A percentile compares a stretch with the other conserved stretches of the same genome.
These are phyloP conservation scores for Rhizophagus prolifer DNA, from an alignment of 192 early-diverging fungal species.

Conservation along the genomic window DNA sequence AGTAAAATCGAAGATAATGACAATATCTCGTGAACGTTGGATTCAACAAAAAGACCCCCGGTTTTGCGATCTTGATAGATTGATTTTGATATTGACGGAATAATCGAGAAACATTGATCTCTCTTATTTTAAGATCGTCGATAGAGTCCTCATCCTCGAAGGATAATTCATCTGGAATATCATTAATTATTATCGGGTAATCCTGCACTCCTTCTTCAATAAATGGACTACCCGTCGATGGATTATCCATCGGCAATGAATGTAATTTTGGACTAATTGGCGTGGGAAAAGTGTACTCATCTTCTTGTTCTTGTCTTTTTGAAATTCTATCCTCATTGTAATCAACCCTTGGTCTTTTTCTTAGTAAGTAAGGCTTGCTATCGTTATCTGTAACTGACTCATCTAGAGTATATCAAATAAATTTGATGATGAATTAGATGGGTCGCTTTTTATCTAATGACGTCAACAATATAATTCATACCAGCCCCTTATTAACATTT, in stretches of 20 bases:
- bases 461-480: conserved; percentile 19
- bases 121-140: too few relatives aligned
- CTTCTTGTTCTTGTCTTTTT: background rate
- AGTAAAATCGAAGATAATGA: conserved; percentile 3
- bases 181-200: too few relatives aligned
- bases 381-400: background rate
- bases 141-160: too few relatives aligned
- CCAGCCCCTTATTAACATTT: conserved; percentile 19
- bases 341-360: background rate
- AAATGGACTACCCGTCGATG: too few relatives aligned
- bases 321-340: background rate
- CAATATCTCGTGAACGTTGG: background rate
- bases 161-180: too few relatives aligned
- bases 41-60: background rate
- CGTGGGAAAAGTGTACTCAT: background rate
- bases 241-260: too few relatives aligned
- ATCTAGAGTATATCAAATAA: background rate
- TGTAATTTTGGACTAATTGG: too few relatives aligned
- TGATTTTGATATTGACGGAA: too few relatives aligned
- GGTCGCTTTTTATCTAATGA: conserved; percentile 19
- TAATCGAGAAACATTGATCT: too few relatives aligned
- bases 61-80: too few relatives aligned
- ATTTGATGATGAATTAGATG: conserved; percentile 1
- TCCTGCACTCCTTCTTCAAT: too few relatives aligned
- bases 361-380: background rate